Conservation (phyloP, 352 stramenopile genomes). For the Pythium apleroticum region DNA sequence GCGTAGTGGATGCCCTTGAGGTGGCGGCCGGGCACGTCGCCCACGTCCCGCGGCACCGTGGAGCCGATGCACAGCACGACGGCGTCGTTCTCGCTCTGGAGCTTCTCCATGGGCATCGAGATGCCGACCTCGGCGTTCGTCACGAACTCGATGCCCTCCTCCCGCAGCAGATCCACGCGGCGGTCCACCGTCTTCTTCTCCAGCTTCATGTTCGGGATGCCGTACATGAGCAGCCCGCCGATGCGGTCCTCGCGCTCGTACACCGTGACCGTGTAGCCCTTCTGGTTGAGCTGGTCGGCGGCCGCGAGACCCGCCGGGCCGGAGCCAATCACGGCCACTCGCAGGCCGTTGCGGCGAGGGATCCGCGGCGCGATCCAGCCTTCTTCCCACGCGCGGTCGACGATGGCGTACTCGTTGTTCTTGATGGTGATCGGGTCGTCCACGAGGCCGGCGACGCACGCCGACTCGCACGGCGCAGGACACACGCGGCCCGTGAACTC, state of each 20-base stretch:
- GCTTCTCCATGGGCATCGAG: constrained; percentile 77
- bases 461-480: constrained; percentile 95
- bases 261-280: constrained; percentile 96
- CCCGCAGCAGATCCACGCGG: constrained; percentile 91
- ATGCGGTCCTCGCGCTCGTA: constrained; percentile 97
- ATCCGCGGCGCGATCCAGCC: constrained; percentile 95
- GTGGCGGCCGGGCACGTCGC: constrained; percentile 78
- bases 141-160: constrained; percentile 98
- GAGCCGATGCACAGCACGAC: constrained; percentile 94
- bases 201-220: constrained; percentile 99
- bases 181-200: constrained; percentile 97
- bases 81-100: constrained; percentile 85
- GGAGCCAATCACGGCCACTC: constrained; percentile 95
- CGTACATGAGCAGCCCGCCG: constrained; percentile 97
- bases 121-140: constrained; percentile 93
- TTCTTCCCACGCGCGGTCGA: constrained; percentile 95
- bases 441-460: constrained; percentile 95
- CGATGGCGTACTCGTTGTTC: constrained; percentile 98
- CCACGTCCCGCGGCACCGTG: constrained; percentile 93
- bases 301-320: constrained; percentile 91
- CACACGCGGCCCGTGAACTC: constrained; percentile 98
- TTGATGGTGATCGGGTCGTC: constrained; percentile 98
- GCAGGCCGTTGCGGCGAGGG: constrained; percentile 92
- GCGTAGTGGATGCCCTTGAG: constrained; percentile 97
- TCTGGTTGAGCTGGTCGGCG: constrained; percentile 97